Evolutionary conservation across 2,329 filamentous ascomycete genomes (phyloP), one percentile per base, ranked within the genome.

Genomic region (Alternaria sp.): DNA sequence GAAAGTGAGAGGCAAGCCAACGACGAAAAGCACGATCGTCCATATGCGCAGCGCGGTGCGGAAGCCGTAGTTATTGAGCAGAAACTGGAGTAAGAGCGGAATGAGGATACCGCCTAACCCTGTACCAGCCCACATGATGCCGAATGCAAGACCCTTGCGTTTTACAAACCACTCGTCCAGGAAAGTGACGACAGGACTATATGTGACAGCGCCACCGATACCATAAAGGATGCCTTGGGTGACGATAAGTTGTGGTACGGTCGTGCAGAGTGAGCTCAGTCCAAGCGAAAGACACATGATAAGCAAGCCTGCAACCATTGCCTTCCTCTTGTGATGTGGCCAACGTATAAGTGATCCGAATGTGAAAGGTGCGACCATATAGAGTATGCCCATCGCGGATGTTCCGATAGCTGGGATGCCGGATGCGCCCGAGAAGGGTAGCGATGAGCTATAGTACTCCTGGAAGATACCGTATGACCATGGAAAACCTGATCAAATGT

Each of bases 381-480:
- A 85, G 64, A 83, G 78, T 20, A 83, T 72, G 2, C 82, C 83
- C 86, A 85, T 85, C 4, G 87, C 82, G 57, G 85, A 87, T 2
- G 89, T 91, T 1, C 90, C 90, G 55, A 92, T 87, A 14, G 87
- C 81, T 30, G 89, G 84, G 51, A 91, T 87, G 28, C 82, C 80
- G 0, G 83, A 73, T 9, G 73, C 82, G 3, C 83, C 83, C 4
- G 79, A 77, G 57, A 92, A 92, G 1, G 86, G 85, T 5, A 82
- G 82, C 59, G 89, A 83, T 2, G 81, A 84, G 36, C 82, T 85
- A 74, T 92, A 92, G 75, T 90, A 90, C 53, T 89, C 84, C 67
- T 92, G 89, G 70, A 92, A 92, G 25, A 92, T 84, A 44, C 90
- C 90, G 72, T 89, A 92, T 0, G 88, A 84, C 57, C 89, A 88